Percentiles rank a stretch among this genome's conserved stretches.
Evolutionary conservation across 2,329 filamentous ascomycete genomes (phyloP).

Genomic region (Pseudogymnoascus sp.): DNA sequence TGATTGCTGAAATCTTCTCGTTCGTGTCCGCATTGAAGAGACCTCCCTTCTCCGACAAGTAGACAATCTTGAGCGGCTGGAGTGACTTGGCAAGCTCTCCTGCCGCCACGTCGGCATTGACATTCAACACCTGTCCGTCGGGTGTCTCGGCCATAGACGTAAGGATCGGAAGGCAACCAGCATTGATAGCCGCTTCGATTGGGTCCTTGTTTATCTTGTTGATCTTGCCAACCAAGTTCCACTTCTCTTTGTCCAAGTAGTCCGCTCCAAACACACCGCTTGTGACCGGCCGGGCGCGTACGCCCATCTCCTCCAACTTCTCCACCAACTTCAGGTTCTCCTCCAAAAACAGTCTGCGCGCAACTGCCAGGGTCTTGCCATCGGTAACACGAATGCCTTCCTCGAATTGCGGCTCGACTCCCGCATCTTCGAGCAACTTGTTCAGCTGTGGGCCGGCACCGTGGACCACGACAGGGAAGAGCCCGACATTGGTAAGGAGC

Average conservation of each 20-base stretch:
- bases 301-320: constrained; percentile 80
- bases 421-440: constrained; percentile 77
- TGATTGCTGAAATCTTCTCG: constrained; percentile 94
- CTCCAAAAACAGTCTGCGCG: constrained; percentile 85
- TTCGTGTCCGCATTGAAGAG: constrained; percentile 89
- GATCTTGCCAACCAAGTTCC: constrained; percentile 92
- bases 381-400: constrained; percentile 95
- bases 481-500: constrained; percentile 87
- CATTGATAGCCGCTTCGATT: constrained; percentile 84
- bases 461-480: constrained; percentile 93
- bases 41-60: constrained; percentile 95
- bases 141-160: constrained; percentile 93
- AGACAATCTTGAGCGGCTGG: constrained; percentile 94
- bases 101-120: constrained; percentile 95
- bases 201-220: constrained; percentile 83
- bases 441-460: constrained; percentile 94
- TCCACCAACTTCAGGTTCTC: constrained; percentile 92
- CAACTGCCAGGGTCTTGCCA: constrained; percentile 85
- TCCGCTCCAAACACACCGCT: constrained; percentile 86
- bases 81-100: constrained; percentile 83
- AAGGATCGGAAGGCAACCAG: constrained; percentile 85
- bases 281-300: constrained; percentile 80
- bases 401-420: constrained; percentile 90
- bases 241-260: constrained; percentile 94
- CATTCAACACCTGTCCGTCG: constrained; percentile 88